phyloP scores from a whole-genome alignment of 768 basidiomycete species.

The Mycena chlorophos region DNA sequence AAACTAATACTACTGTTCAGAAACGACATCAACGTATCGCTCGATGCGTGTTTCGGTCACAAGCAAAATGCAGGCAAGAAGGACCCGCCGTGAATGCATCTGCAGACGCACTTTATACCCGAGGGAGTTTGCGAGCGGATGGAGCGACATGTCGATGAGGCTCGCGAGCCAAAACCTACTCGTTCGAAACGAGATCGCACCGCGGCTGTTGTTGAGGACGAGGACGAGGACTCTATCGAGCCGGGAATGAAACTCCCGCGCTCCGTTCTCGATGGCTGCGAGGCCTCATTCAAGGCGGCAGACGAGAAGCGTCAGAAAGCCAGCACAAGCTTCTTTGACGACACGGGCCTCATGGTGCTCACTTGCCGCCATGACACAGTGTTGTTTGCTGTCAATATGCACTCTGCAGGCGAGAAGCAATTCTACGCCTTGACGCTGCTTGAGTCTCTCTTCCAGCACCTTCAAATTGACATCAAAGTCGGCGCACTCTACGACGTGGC shows the following conservation, averaged over 20 bases:
- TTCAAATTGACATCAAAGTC: slow-evolving; percentile 25
- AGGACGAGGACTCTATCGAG: slow-evolving; percentile 7
- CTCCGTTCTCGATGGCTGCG: slow-evolving; percentile 34
- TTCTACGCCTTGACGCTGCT: slow-evolving; percentile 33
- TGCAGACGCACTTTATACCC: slow-evolving; percentile 25
- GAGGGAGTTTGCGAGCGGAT: slow-evolving; percentile 20
- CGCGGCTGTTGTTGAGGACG: not conserved
- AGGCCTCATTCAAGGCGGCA: slow-evolving; percentile 23
- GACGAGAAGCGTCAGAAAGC: slow-evolving; percentile 23
- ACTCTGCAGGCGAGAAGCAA: slow-evolving; percentile 32
- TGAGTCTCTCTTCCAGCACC: slow-evolving; percentile 28
- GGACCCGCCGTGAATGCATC: slow-evolving; percentile 24
- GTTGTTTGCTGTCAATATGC: slow-evolving; percentile 35
- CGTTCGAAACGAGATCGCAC: not conserved
- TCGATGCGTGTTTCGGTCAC: too few species aligned
- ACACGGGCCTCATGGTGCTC: slow-evolving; percentile 35
- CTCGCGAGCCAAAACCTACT: not conserved
- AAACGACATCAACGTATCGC: too few species aligned
- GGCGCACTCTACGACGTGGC: slow-evolving; percentile 34
- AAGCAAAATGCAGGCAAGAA: too few species aligned
- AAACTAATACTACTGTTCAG: too few species aligned
- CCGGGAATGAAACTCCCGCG: slow-evolving; percentile 18
- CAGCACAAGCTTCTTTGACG: slow-evolving; percentile 22
- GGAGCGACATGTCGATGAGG: slow-evolving; percentile 21
- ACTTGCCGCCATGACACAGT: slow-evolving; percentile 35